Evolutionary conservation across 345 rosid genomes (phyloP).

Genomic region (Erucastrum elatum): DNA sequence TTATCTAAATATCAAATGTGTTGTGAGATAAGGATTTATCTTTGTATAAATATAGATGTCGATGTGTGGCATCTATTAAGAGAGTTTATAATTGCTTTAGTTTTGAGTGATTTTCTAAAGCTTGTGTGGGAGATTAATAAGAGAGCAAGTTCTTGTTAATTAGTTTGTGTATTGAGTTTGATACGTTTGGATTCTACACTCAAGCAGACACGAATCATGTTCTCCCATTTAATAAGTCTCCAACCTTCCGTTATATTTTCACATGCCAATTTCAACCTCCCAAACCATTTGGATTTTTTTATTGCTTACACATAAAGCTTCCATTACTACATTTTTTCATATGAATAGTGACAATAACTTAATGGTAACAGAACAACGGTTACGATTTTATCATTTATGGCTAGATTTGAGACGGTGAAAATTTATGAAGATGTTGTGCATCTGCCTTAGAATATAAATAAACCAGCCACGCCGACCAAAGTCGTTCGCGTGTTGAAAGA

Average conservation of each 20-base stretch:
- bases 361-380: slow-evolving; percentile 21
- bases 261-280: slow-evolving; percentile 4
- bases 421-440: neutral
- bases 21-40: too few species aligned
- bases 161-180: too few species aligned
- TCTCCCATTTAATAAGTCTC: slow-evolving; percentile 16
- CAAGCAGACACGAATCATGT: slow-evolving; percentile 28
- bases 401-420: slow-evolving; percentile 8
- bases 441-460: neutral
- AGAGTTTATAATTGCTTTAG: too few species aligned
- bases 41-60: too few species aligned
- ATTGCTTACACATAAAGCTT: neutral
- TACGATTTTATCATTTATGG: slow-evolving; percentile 5
- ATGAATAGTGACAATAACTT: neutral
- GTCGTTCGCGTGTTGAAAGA: slow-evolving; percentile 30
- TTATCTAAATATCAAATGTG: too few species aligned
- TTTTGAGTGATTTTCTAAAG: too few species aligned
- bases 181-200: neutral
- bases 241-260: slow-evolving; percentile 11
- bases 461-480: slow-evolving; percentile 29
- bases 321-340: neutral
- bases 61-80: too few species aligned
- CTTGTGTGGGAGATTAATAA: too few species aligned
- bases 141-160: too few species aligned
- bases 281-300: neutral